These are phyloP conservation scores for Curvularia verruculosa DNA, from an alignment of 2,329 filamentous ascomycete genomes.

Conservation along the genomic window DNA sequence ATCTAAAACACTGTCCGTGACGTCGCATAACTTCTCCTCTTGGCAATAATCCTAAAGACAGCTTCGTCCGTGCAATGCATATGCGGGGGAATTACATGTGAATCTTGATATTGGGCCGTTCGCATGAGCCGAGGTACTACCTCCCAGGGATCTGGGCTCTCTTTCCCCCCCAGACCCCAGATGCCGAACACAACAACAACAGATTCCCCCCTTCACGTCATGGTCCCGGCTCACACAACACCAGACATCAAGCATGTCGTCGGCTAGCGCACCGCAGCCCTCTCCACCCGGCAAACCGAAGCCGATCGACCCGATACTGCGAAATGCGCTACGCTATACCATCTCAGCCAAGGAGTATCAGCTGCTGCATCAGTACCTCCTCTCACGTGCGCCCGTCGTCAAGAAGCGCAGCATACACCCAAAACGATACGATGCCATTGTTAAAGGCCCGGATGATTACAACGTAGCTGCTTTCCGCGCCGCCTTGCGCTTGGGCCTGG, in stretches of 20 bases:
- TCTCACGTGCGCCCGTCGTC: conserved; percentile 71
- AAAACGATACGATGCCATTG: conserved; percentile 58
- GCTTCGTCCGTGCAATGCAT: neutral
- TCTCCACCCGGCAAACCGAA: conserved; percentile 37
- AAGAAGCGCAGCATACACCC: conserved; percentile 61
- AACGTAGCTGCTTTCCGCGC: conserved; percentile 56
- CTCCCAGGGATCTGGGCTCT: conserved; percentile 9
- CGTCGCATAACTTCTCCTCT: neutral
- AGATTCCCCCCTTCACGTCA: conserved; percentile 23
- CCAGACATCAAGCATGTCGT: conserved; percentile 39
- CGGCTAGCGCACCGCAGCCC: conserved; percentile 36
- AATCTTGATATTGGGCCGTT: conserved; percentile 1
- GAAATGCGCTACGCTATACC: conserved; percentile 85
- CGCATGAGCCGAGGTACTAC: conserved; percentile 15
- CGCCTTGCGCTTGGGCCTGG: conserved; percentile 53
- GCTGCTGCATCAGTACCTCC: conserved; percentile 79
- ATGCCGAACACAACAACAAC: conserved; percentile 1
- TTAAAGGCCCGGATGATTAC: conserved; percentile 55
- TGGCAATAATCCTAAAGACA: neutral
- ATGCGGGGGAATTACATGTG: conserved; percentile 10
- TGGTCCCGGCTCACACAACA: conserved; percentile 20
- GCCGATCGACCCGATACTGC: conserved; percentile 71
- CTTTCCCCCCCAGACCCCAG: conserved; percentile 22
- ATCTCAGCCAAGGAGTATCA: conserved; percentile 85
- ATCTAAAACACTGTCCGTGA: neutral